Evolutionary conservation across 176 grass and related monocot genomes (phyloP).

Genomic region (Saccharum officinarum): DNA sequence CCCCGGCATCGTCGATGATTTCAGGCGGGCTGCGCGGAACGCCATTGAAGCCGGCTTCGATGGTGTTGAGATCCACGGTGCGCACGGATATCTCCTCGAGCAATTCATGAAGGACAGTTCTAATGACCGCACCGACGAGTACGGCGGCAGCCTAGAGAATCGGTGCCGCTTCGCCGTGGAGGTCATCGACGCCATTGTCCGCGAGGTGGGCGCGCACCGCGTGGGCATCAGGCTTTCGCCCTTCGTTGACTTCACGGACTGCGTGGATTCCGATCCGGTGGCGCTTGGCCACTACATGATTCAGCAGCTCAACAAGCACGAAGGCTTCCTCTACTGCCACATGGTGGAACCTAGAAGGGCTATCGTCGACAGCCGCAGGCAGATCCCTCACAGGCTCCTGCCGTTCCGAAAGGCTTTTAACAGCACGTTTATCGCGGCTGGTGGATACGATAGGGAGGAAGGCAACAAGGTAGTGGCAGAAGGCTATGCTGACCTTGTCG

Average conservation of each 20-base stretch:
- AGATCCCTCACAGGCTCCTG: not conserved
- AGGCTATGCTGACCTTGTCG: slow-evolving; percentile 1
- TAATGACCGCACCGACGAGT: slow-evolving; percentile 10
- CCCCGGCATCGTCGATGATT: slow-evolving; percentile 7
- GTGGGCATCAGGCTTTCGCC: slow-evolving; percentile 25
- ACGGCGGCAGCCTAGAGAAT: slow-evolving; percentile 34
- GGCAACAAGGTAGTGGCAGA: slow-evolving; percentile 10
- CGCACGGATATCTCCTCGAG: slow-evolving; percentile 25
- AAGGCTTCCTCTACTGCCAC: slow-evolving; percentile 9
- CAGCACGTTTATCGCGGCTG: slow-evolving; percentile 2
- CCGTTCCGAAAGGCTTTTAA: not conserved
- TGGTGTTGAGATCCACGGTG: slow-evolving; percentile 37
- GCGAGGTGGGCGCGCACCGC: slow-evolving; percentile 10
- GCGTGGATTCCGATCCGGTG: slow-evolving; percentile 4
- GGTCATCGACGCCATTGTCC: slow-evolving; percentile 9
- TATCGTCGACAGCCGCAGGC: not conserved
- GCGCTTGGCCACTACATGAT: slow-evolving; percentile 25
- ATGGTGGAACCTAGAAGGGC: slow-evolving; percentile 20
- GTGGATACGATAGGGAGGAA: slow-evolving; percentile 8
- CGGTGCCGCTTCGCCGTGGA: slow-evolving; percentile 28
- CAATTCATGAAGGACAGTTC: slow-evolving; percentile 39
- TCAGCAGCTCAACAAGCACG: slow-evolving; percentile 8
- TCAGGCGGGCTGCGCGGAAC: not conserved
- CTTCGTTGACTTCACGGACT: not conserved
- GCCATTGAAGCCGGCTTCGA: slow-evolving; percentile 28